phyloP scores from a whole-genome alignment of 208 protist species.

The Hexamita inflata region DNA sequence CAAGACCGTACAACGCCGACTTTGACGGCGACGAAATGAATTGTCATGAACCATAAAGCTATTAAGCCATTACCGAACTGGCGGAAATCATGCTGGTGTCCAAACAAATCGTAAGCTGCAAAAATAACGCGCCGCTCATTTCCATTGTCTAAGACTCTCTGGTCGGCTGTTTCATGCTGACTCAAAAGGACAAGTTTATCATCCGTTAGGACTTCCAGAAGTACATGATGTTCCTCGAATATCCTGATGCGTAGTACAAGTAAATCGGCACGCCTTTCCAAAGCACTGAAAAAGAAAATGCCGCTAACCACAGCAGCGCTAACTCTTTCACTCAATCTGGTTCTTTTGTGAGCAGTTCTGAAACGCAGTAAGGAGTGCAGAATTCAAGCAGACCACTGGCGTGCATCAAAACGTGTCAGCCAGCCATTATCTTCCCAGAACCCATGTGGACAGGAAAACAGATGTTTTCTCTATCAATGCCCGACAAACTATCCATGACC shows the following conservation, averaged over 20 bases:
- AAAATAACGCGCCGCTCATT: conserved; percentile 87
- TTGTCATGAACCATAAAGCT: conserved; percentile 91
- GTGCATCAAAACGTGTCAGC: conserved; percentile 62
- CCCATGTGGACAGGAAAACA: conserved; percentile 98
- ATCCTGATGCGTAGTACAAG: conserved; percentile 45
- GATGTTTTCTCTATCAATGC: conserved; percentile 64
- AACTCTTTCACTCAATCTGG: neutral
- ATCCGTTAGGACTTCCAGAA: conserved; percentile 46
- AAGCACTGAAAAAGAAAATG: neutral
- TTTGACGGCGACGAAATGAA: conserved; percentile 99
- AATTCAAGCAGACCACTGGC: neutral
- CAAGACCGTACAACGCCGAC: conserved; percentile 91
- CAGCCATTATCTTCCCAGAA: conserved; percentile 86
- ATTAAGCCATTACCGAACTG: conserved; percentile 91
- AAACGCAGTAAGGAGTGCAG: neutral
- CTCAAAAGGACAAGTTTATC: conserved; percentile 57
- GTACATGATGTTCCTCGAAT: conserved; percentile 55
- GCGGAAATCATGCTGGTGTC: conserved; percentile 75
- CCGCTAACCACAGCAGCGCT: neutral
- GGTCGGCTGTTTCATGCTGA: conserved; percentile 80
- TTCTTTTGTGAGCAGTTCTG: neutral
- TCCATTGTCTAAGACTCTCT: conserved; percentile 95
- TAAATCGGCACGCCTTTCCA: neutral
- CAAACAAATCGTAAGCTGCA: conserved; percentile 87
- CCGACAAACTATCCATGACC: neutral